Base-by-base conservation (phyloP, 306 rosid species). In the Cucumis hystrix region DNA sequence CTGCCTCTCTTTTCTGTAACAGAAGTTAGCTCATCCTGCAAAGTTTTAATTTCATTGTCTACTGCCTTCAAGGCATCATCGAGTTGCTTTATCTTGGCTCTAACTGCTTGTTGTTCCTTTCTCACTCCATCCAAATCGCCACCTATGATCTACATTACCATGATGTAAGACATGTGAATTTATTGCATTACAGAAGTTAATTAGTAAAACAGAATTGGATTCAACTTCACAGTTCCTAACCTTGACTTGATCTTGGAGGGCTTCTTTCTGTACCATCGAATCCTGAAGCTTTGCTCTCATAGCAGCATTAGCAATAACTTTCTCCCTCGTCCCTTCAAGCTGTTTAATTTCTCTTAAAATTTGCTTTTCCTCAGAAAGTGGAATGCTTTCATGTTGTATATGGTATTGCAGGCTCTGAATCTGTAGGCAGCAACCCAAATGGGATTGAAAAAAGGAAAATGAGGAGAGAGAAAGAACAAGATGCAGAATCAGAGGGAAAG, bases 331-430 rank as follows among this genome's bases (percentile, higher is more conserved):
- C 75, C 90, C 91, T 83, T 96, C 99, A 76, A 96, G 96, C 81
- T 90, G 97, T 82, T 89, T 96, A 69, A 96, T 96, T 72, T 96
- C 99, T 78, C 91, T 90, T 79, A 96, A 89, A 64, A 96, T 54
- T 81, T 88, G 93, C 85, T 92, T 96, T 82, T 96, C 99, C 89
- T 96, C 99, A 0, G 87, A 7, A 85, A 96, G 82, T 1, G 97
- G 86, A 82, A 96, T 96, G 86, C 98, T 96, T 87, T 96, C 99
- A 10, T 96, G 99, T 77, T 96, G 99, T 47, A 96, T 96, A 82
- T 83, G 89, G 87, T 92, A 96, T 56, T 92, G 86, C 62, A 92
- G 82, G 81, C 93, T 82, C 30, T 89, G 80, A 82, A 96, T 91
- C 98, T 96, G 91, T 81, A 77, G 61, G 71, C 83, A 77, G 74